Evolutionary conservation across 164 flowering plant species (phyloP).

Genomic region (Chloranthus sessilifolius): DNA sequence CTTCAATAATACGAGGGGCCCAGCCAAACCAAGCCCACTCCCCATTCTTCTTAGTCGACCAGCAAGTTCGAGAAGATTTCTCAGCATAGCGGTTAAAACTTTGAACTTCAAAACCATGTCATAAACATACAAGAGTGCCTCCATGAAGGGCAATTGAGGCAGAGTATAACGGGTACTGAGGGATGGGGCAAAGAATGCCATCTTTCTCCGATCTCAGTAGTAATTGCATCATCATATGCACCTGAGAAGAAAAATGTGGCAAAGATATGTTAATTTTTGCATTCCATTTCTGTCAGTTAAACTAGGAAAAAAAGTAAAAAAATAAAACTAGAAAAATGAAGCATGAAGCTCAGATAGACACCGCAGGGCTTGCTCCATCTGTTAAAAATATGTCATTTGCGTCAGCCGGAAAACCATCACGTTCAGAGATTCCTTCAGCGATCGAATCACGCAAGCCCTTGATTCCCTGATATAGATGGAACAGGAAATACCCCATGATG

Average conservation of each 20-base stretch:
- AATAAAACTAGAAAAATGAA: background rate
- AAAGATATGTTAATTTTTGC: background rate
- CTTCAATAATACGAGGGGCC: background rate
- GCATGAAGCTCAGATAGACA: conserved; percentile 18
- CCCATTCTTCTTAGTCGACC: background rate
- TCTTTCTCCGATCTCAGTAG: conserved; percentile 79
- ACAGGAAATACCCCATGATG: background rate
- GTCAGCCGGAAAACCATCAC: conserved; percentile 91
- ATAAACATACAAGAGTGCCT: conserved; percentile 75
- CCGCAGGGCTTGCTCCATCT: conserved; percentile 99
- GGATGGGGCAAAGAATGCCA: conserved; percentile 97
- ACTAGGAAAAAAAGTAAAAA: background rate
- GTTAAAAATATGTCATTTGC: conserved; percentile 93
- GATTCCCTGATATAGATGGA: conserved; percentile 52
- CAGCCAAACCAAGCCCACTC: background rate
- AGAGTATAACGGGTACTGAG: conserved; percentile 96
- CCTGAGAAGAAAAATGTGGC: conserved; percentile 36
- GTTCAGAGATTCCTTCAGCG: conserved; percentile 93
- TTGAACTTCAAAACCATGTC: background rate
- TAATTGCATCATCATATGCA: conserved; percentile 99
- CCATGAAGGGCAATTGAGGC: conserved; percentile 99
- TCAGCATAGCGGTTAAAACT: background rate
- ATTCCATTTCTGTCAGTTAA: background rate
- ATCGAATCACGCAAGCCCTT: conserved; percentile 89
- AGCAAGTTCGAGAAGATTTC: background rate